phyloP scores from a whole-genome alignment of 129 eudicot genomes.

The Kitagawia praeruptora region DNA sequence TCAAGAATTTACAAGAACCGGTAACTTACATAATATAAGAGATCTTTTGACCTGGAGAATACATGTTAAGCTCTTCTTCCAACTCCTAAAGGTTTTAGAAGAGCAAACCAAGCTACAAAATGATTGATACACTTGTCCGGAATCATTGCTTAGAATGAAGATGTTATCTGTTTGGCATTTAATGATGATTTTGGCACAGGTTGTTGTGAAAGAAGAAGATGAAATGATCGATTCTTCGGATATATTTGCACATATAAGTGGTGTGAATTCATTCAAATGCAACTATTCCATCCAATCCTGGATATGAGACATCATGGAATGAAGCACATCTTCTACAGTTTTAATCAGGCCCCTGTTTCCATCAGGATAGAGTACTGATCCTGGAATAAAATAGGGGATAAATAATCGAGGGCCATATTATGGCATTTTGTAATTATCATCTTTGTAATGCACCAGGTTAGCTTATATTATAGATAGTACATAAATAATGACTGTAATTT shows the following conservation, averaged over 20 bases:
- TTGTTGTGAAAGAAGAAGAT: slow-evolving; percentile 67
- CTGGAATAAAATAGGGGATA: slow-evolving; percentile 7
- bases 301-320: slow-evolving; percentile 29
- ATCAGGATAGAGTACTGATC: slow-evolving; percentile 8
- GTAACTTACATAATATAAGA: neutral
- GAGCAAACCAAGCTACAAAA: neutral
- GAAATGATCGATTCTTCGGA: slow-evolving; percentile 56
- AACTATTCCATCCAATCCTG: slow-evolving; percentile 74
- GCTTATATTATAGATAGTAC: neutral
- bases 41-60: neutral
- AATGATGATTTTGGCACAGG: slow-evolving; percentile 20
- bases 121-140: neutral
- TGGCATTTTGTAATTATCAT: neutral
- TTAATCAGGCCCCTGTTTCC: neutral
- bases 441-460: neutral
- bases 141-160: neutral
- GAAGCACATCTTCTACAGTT: neutral
- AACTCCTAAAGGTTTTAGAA: neutral
- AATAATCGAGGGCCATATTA: slow-evolving; percentile 6
- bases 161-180: neutral
- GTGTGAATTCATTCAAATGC: slow-evolving; percentile 75
- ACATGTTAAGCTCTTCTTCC: neutral
- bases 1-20: neutral
- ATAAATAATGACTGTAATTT: neutral
- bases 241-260: slow-evolving; percentile 63